Evolutionary conservation across 1,284 basidiomycete species (phyloP).

Genomic region (Trametes versicolor): DNA sequence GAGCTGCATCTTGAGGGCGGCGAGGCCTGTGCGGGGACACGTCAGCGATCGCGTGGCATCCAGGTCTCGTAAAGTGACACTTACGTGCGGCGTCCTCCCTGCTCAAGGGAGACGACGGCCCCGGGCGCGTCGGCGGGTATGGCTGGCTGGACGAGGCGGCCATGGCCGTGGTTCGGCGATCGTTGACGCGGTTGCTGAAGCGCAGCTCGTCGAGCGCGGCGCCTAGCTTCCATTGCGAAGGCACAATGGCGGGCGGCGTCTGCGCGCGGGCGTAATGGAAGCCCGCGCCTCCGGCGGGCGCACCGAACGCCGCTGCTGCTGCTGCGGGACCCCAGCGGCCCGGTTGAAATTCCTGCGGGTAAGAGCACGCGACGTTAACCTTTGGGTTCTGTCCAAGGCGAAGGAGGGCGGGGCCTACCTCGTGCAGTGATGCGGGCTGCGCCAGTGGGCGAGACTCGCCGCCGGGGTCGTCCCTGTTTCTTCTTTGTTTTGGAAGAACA

Average conservation of each 20-base stretch:
- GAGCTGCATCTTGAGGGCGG: constrained; percentile 11
- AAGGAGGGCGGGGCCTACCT: constrained; percentile 38
- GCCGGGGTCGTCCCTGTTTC: constrained; percentile 40
- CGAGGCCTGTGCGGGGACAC: neutral
- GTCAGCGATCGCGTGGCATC: neutral
- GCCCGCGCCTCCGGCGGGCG: neutral
- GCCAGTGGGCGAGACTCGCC: constrained; percentile 35
- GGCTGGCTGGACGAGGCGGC: constrained; percentile 4
- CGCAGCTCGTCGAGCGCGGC: constrained; percentile 25
- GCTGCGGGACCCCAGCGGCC: neutral
- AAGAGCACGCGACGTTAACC: constrained; percentile 11
- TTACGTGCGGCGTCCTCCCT: constrained; percentile 22
- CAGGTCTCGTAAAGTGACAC: neutral
- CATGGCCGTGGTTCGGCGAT: constrained; percentile 13
- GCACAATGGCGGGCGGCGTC: constrained; percentile 14
- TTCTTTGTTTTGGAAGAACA: constrained; percentile 41
- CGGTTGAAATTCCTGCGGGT: constrained; percentile 6
- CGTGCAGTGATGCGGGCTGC: constrained; percentile 25
- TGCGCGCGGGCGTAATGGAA: neutral
- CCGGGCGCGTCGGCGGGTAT: constrained; percentile 11
- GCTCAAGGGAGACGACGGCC: constrained; percentile 20
- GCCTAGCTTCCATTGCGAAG: constrained; percentile 29
- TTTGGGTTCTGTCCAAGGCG: constrained; percentile 32
- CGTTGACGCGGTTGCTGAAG: constrained; percentile 17
- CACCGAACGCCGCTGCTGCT: neutral